Conservation (phyloP, 148 eudicot genomes). For the Linanthus parryae region DNA sequence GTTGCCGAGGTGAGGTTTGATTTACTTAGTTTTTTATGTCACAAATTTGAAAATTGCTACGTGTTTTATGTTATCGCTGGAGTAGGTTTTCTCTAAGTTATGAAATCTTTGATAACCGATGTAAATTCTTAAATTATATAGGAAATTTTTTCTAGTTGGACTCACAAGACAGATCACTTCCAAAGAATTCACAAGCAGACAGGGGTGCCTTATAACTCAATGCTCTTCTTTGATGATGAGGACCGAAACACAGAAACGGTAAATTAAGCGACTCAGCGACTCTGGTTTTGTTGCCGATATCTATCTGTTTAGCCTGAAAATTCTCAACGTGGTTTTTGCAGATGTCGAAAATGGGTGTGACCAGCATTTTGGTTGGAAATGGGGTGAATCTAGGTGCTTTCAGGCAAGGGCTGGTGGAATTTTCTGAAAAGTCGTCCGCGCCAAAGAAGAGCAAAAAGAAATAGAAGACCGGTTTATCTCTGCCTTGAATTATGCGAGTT, state of each 20-base stretch:
- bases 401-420: conserved; percentile 13
- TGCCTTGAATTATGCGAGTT: too few species aligned
- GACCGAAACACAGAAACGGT: conserved; percentile 79
- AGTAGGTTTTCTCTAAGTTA: neutral
- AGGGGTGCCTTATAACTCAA: conserved; percentile 66
- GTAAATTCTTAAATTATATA: conserved; percentile 18
- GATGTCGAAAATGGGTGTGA: conserved; percentile 13
- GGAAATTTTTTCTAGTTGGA: conserved; percentile 97
- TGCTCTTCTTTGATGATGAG: conserved; percentile 97
- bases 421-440: neutral
- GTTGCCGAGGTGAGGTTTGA: conserved; percentile 80
- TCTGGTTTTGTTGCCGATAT: neutral
- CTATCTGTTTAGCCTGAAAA: neutral
- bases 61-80: neutral
- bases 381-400: conserved; percentile 15
- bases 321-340: neutral
- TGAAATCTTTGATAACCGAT: neutral
- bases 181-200: conserved; percentile 73
- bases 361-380: conserved; percentile 8
- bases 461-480: too few species aligned
- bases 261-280: conserved; percentile 9
- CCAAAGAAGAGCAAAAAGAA: conserved; percentile 3
- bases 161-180: conserved; percentile 96
- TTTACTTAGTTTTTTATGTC: neutral
- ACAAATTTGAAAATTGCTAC: too few species aligned